Evolutionary conservation across 2,329 filamentous ascomycete species (phyloP), one percentile per base, ranked within the genome.

Genomic region (Alternaria brassicicola): DNA sequence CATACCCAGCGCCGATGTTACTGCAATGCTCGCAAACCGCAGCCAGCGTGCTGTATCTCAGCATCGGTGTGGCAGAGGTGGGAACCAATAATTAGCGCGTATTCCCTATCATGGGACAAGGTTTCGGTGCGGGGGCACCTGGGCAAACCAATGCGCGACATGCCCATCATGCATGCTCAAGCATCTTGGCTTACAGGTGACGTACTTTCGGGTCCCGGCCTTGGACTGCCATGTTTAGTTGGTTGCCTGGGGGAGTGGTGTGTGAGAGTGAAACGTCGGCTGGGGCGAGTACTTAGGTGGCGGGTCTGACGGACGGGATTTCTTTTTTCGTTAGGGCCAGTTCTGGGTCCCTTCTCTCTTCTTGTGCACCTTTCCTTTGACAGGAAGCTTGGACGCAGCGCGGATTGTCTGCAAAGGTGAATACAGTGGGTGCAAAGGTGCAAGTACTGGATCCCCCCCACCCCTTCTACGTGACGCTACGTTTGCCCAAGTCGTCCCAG

Each of bases 61-160:
- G 21, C 30, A 47, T 33, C 30, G 43, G 43, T 47, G 43, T 47
- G 43, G 13, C 43, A 47, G 30, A 21, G 13, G 30, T 31, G 47
- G 55, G 36, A 58, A n/a, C 59, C 59, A 59, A 62, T 59, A 8
- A 26, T 17, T 48, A 45, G 43, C 28, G 51, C 19, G 12, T 17
- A 21, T 41, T 26, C 17, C 15, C 31, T 41, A 48, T 55, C 59
- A 41, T 49, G 38, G 53, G 55, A 50, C 51, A 56, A 42, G 59
- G 51, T 59, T 55, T 45, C 19, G 25, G 59, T 39, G 55, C 55
- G 55, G 51, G 51, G 51, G 51, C 55, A 53, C n/a, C 35, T 36
- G 9, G 36, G 17, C 17, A 38, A 9, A 26, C 28, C 48, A 47
- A 35, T 5, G 43, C 43, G 43, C 43, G 43, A 47, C 43, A 47